Conservation (phyloP, 2,329 filamentous ascomycete genomes). For the Fusarium nanum region DNA sequence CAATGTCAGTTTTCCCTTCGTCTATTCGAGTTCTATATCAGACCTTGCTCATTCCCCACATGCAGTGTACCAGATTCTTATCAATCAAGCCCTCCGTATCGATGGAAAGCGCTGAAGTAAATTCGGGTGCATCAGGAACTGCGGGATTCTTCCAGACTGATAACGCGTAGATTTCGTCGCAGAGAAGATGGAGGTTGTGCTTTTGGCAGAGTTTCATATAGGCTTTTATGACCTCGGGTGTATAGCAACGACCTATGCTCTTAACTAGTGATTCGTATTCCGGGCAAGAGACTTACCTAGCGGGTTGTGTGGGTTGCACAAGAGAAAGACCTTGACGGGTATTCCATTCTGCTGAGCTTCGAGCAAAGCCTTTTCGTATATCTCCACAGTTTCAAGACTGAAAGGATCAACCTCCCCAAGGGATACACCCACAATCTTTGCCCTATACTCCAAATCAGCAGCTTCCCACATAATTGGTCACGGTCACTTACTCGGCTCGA, state of each 20-base stretch:
- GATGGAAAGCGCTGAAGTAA: background rate
- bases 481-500: background rate
- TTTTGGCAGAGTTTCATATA: constrained; percentile 11
- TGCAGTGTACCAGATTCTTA: background rate
- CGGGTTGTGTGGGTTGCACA: background rate
- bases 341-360: background rate
- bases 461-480: too few relatives aligned
- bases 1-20: fast-evolving
- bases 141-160: constrained; percentile 2
- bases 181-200: background rate
- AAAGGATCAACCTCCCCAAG: background rate
- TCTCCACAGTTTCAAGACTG: background rate
- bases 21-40: fast-evolving
- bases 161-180: constrained; percentile 1
- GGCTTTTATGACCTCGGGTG: background rate
- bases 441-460: background rate
- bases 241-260: background rate
- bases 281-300: background rate
- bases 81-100: background rate
- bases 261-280: fast-evolving
- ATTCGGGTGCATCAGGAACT: fast-evolving
- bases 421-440: background rate
- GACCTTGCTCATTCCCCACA: constrained; percentile 7
- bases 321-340: background rate
- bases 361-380: background rate